Percentiles rank a stretch among this genome's conserved stretches.
Evolutionary conservation across 768 basidiomycete species (phyloP).

Genomic region (Pleurotus sapidus): DNA sequence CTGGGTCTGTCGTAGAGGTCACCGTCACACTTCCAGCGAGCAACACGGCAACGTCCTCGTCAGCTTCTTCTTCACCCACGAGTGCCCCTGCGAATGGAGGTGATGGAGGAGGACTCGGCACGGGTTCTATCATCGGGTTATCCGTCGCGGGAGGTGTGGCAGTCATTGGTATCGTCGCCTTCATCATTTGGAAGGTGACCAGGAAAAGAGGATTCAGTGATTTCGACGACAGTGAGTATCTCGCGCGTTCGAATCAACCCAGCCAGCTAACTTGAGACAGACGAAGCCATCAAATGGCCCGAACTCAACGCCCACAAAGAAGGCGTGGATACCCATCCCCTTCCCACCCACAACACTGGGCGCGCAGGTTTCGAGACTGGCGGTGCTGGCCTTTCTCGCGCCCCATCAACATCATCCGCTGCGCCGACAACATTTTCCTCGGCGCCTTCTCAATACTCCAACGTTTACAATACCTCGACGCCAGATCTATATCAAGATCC

Average conservation of each 20-base stretch:
- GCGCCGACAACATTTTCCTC: neutral
- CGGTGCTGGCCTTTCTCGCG: slow-evolving; percentile 46
- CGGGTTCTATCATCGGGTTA: slow-evolving; percentile 75
- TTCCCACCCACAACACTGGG: slow-evolving; percentile 69
- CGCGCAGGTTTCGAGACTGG: slow-evolving; percentile 68
- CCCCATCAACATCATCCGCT: slow-evolving; percentile 30
- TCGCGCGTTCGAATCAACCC: slow-evolving; percentile 5
- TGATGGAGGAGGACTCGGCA: slow-evolving; percentile 43
- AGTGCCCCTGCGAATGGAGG: slow-evolving; percentile 13
- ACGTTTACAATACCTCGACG: slow-evolving; percentile 45
- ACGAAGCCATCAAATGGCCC: slow-evolving; percentile 89
- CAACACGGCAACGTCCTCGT: slow-evolving; percentile 12
- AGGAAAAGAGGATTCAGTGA: slow-evolving; percentile 65
- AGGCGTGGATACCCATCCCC: slow-evolving; percentile 50
- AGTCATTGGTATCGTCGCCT: slow-evolving; percentile 64
- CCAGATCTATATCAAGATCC: slow-evolving; percentile 60
- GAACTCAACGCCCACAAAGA: slow-evolving; percentile 69
- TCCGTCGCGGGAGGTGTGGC: slow-evolving; percentile 82
- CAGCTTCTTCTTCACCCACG: slow-evolving; percentile 24
- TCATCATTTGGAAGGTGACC: slow-evolving; percentile 86
- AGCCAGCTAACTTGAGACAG: slow-evolving; percentile 29
- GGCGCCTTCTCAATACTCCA: slow-evolving; percentile 8
- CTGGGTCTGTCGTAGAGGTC: slow-evolving; percentile 21
- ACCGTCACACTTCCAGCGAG: slow-evolving; percentile 19
- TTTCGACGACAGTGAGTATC: slow-evolving; percentile 77